phyloP scores from a whole-genome alignment of 23 red algal species.

The Gracilaria caudata region DNA sequence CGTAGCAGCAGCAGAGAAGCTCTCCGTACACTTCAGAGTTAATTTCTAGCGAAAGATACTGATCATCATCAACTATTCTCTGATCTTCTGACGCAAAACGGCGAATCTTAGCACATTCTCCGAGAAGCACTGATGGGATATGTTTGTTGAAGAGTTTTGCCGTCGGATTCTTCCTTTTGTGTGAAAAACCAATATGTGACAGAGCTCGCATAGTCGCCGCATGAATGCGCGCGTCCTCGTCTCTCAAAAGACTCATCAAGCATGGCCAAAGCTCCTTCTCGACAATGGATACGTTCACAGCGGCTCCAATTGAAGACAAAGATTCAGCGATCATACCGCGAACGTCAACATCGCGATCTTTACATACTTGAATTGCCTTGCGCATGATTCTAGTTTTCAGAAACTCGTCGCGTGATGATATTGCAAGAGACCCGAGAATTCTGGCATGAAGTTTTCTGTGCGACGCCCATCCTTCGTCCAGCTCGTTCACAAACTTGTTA shows the following conservation, averaged over 20 bases:
- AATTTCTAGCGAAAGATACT: constrained; percentile 80
- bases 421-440: constrained; percentile 53
- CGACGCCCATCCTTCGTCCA: constrained; percentile 31
- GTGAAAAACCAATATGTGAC: constrained; percentile 52
- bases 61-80: constrained; percentile 60
- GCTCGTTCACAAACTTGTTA: constrained; percentile 13
- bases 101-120: constrained; percentile 32
- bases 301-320: constrained; percentile 71
- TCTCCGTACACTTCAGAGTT: constrained; percentile 75
- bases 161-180: constrained; percentile 27
- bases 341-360: constrained; percentile 72
- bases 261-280: constrained; percentile 61
- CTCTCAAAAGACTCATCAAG: constrained; percentile 14
- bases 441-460: constrained; percentile 52
- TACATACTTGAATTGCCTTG: constrained; percentile 32
- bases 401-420: constrained; percentile 14
- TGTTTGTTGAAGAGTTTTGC: constrained; percentile 54
- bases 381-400: constrained; percentile 46
- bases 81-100: constrained; percentile 62
- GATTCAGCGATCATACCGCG: constrained; percentile 80
- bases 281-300: constrained; percentile 30
- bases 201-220: constrained; percentile 68
- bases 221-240: constrained; percentile 63
- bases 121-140: constrained; percentile 40
- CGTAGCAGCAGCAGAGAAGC: constrained; percentile 46